Percentiles rank a stretch among this genome's conserved stretches.
Conservation (phyloP, 2,329 filamentous ascomycete genomes). For the Onygenales sp. region DNA sequence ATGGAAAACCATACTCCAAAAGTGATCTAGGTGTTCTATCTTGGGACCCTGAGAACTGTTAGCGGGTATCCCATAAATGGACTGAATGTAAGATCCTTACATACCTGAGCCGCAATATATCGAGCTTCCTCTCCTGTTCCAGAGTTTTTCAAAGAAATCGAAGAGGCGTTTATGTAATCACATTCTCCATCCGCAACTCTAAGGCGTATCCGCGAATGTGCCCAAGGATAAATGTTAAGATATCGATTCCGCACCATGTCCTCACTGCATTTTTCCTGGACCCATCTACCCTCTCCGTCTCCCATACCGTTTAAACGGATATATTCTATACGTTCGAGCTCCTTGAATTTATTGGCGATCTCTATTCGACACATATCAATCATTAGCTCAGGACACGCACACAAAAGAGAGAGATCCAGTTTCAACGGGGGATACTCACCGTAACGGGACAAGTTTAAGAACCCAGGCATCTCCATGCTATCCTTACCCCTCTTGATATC, state of each 20-base stretch:
- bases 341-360: constrained; percentile 50
- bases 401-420: not conserved
- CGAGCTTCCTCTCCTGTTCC: constrained; percentile 39
- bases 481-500: constrained; percentile 16
- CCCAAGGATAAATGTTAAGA: constrained; percentile 80
- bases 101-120: constrained; percentile 81
- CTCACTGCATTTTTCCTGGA: constrained; percentile 48
- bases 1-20: constrained; percentile 93
- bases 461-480: constrained; percentile 25
- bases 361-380: constrained; percentile 32
- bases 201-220: constrained; percentile 73
- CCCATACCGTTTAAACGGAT: constrained; percentile 10
- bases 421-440: constrained; percentile 20
- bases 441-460: constrained; percentile 27
- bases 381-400: constrained; percentile 1
- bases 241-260: constrained; percentile 69
- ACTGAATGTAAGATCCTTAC: constrained; percentile 6
- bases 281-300: constrained; percentile 46
- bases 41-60: constrained; percentile 59
- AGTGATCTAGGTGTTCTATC: constrained; percentile 61
- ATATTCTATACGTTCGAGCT: constrained; percentile 31
- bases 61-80: not conserved
- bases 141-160: constrained; percentile 50
- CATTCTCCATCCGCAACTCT: constrained; percentile 62
- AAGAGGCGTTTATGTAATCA: constrained; percentile 77